Evolutionary conservation across 345 rosid genomes (phyloP).

Genomic region (Mangifera indica): DNA sequence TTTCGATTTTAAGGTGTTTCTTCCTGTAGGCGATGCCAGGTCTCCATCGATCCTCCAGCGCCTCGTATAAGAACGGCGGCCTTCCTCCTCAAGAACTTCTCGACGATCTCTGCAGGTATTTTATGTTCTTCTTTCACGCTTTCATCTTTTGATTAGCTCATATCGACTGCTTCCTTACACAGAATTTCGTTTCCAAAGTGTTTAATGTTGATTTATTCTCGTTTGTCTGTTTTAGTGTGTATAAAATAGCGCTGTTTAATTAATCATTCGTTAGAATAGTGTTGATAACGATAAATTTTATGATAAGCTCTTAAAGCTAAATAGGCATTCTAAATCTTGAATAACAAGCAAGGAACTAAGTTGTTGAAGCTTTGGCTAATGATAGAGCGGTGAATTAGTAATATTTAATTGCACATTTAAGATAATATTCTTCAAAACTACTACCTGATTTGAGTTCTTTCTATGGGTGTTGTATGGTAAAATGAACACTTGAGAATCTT

Average conservation of each 20-base stretch:
- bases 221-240: too few relatives aligned
- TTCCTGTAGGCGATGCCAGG: slow-evolving; percentile 49
- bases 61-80: slow-evolving; percentile 76
- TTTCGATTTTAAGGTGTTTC: slow-evolving; percentile 13
- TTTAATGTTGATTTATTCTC: neutral
- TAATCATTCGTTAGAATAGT: too few relatives aligned
- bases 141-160: neutral
- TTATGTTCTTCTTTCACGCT: neutral
- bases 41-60: slow-evolving; percentile 70
- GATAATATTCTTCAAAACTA: neutral
- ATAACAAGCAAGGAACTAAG: neutral
- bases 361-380: neutral
- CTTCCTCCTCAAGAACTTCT: slow-evolving; percentile 97
- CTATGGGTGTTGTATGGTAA: neutral
- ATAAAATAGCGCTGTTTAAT: too few relatives aligned
- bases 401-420: neutral
- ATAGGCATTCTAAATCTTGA: neutral
- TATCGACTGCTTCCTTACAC: neutral
- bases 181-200: neutral
- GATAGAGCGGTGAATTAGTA: neutral
- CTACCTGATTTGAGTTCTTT: neutral
- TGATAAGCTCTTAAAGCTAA: neutral
- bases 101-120: slow-evolving; percentile 99
- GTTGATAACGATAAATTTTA: neutral
- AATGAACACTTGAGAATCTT: too few relatives aligned